Evolutionary conservation across 2,329 filamentous ascomycete genomes (phyloP).

Genomic region (Berkeleyomyces basicola): DNA sequence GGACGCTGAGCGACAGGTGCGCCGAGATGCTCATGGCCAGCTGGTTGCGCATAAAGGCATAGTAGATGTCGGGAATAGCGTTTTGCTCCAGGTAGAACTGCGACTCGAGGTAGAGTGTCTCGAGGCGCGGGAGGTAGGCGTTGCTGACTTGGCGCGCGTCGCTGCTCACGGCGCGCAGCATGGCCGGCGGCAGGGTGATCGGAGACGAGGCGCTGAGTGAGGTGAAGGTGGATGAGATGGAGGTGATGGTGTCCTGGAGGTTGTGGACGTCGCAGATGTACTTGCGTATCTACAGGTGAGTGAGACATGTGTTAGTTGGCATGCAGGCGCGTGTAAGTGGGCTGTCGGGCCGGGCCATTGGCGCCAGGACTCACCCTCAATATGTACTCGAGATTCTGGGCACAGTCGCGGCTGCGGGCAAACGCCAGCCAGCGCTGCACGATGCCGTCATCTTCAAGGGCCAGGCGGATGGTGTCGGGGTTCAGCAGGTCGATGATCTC

Average conservation of each 20-base stretch:
- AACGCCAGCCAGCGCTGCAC: conserved; percentile 24
- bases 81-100: conserved; percentile 28
- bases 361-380: conserved; percentile 26
- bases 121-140: conserved; percentile 29
- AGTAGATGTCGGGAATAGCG: conserved; percentile 30
- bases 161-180: conserved; percentile 26
- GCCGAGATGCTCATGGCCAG: conserved; percentile 29
- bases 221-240: conserved; percentile 28
- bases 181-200: conserved; percentile 25
- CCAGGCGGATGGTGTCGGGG: neutral
- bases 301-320: neutral
- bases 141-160: conserved; percentile 31
- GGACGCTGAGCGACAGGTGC: conserved; percentile 25
- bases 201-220: conserved; percentile 27
- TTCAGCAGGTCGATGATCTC: conserved; percentile 1
- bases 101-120: conserved; percentile 28
- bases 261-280: conserved; percentile 30
- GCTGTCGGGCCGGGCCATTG: neutral
- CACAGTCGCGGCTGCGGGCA: conserved; percentile 29
- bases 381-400: conserved; percentile 35
- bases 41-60: conserved; percentile 36
- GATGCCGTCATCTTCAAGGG: neutral
- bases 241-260: conserved; percentile 23
- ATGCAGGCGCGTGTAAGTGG: neutral
- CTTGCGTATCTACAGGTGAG: conserved; percentile 22